Conservation (phyloP, 768 basidiomycete species). For the Chalciporus piperatus region DNA sequence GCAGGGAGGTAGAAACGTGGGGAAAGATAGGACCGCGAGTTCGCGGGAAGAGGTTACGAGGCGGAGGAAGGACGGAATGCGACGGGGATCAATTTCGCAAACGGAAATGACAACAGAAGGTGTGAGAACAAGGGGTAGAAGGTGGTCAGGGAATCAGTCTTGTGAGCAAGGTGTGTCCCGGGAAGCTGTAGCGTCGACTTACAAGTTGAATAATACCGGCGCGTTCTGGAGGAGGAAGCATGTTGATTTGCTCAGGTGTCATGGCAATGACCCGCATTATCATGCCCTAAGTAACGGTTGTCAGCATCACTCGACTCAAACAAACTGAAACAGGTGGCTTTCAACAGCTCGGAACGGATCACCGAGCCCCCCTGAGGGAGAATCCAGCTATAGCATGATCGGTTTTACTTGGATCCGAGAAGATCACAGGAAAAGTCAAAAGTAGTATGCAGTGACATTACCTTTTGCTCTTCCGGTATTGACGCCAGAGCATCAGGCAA, state of each 20-base stretch:
- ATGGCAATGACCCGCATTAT: conserved; percentile 78
- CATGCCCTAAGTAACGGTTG: conserved; percentile 47
- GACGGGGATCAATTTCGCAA: conserved; percentile 25
- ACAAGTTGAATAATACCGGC: conserved; percentile 83
- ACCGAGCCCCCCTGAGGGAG: not conserved
- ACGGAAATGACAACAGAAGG: conserved; percentile 17
- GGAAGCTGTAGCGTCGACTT: conserved; percentile 30
- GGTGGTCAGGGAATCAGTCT: conserved; percentile 6
- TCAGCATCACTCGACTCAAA: conserved; percentile 13
- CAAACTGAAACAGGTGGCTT: not conserved
- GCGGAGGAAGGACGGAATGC: conserved; percentile 13
- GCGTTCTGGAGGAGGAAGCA: conserved; percentile 69
- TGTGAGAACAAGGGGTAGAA: not conserved
- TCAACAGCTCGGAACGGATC: not conserved
- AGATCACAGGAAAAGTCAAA: conserved; percentile 4
- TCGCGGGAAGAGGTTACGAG: conserved; percentile 1
- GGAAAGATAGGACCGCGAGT: conserved; percentile 10
- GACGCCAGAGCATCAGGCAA: conserved; percentile 55
- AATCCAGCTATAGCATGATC: not conserved
- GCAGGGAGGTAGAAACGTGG: conserved; percentile 10
- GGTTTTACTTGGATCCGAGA: not conserved
- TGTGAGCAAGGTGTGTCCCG: conserved; percentile 8
- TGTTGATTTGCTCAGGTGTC: conserved; percentile 81
- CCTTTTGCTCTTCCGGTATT: conserved; percentile 71
- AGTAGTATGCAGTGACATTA: conserved; percentile 25